phyloP scores from a whole-genome alignment of 768 basidiomycete genomes.

The Mycena metata region DNA sequence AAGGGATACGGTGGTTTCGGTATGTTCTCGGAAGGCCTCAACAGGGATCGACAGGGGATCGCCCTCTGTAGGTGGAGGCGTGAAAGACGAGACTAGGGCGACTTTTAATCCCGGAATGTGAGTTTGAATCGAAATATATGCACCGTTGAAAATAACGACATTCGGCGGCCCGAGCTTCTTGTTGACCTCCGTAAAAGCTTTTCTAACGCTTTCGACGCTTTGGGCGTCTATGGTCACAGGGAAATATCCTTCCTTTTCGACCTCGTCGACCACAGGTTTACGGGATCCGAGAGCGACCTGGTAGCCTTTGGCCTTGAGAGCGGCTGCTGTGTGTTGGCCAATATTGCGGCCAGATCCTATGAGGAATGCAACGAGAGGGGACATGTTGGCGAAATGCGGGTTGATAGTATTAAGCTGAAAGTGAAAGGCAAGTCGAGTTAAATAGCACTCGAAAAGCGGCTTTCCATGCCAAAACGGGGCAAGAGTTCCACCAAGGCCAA shows the following conservation, averaged over 20 bases:
- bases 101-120: too few relatives aligned
- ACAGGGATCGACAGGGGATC: conserved; percentile 44
- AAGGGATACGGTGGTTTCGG: conserved; percentile 33
- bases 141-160: conserved; percentile 62
- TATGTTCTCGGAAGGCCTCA: conserved; percentile 38
- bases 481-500: too few relatives aligned
- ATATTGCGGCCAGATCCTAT: conserved; percentile 49
- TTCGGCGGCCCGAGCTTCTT: conserved; percentile 57
- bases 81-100: conserved; percentile 34
- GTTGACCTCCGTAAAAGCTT: conserved; percentile 53
- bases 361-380: conserved; percentile 47
- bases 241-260: conserved; percentile 42
- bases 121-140: conserved; percentile 17
- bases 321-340: conserved; percentile 43
- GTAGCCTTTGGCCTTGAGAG: conserved; percentile 47
- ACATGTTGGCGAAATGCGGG: conserved; percentile 5
- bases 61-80: conserved; percentile 25
- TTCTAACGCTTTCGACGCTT: conserved; percentile 47
- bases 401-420: too few relatives aligned
- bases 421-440: too few relatives aligned
- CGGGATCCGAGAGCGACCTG: conserved; percentile 48
- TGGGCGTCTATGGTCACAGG: conserved; percentile 56
- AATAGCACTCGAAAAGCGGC: too few relatives aligned
- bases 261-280: conserved; percentile 38
- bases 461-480: too few relatives aligned